Conservation (phyloP, 1,139 yeast species). For the Pichia kudriavzevii region DNA sequence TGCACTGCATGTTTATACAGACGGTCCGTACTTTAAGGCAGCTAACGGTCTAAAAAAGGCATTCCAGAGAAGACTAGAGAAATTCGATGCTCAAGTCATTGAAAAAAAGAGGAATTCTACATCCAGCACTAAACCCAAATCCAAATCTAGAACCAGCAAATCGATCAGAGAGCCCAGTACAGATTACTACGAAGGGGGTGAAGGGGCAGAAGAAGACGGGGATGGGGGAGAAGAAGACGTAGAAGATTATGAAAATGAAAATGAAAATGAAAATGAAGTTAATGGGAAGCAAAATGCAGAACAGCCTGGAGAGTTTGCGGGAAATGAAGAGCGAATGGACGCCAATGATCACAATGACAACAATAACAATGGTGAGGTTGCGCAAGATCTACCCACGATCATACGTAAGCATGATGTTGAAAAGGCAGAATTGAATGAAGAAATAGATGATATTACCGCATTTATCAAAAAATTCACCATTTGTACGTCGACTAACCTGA, state of each 20-base stretch:
- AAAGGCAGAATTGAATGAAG: conserved; percentile 16
- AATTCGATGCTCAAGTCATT: conserved; percentile 20
- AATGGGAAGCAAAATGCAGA: conserved; percentile 1
- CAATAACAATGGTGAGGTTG: conserved; percentile 1
- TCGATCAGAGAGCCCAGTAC: conserved; percentile 1
- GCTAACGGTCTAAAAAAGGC: conserved; percentile 36
- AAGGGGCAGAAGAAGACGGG: conserved; percentile 5
- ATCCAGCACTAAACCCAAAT: not conserved
- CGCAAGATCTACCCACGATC: conserved; percentile 12
- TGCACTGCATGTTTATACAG: conserved; percentile 52
- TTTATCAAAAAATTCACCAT: conserved; percentile 17
- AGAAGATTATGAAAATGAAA: conserved; percentile 12
- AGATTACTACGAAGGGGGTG: conserved; percentile 11
- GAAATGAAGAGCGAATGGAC: too few species aligned
- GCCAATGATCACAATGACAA: not conserved
- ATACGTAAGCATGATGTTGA: conserved; percentile 20
- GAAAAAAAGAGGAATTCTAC: conserved; percentile 10
- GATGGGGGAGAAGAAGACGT: conserved; percentile 1
- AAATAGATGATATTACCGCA: conserved; percentile 21
- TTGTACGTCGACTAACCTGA: conserved; percentile 9
- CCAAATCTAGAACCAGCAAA: conserved; percentile 15
- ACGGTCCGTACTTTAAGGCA: conserved; percentile 48
- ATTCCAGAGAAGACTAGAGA: conserved; percentile 24
- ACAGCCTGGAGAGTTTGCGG: conserved; percentile 4
- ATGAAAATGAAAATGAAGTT: conserved; percentile 7